Evolutionary conservation across 2,329 filamentous ascomycete genomes (phyloP).

Genomic region (Plenodomus tracheiphilus): DNA sequence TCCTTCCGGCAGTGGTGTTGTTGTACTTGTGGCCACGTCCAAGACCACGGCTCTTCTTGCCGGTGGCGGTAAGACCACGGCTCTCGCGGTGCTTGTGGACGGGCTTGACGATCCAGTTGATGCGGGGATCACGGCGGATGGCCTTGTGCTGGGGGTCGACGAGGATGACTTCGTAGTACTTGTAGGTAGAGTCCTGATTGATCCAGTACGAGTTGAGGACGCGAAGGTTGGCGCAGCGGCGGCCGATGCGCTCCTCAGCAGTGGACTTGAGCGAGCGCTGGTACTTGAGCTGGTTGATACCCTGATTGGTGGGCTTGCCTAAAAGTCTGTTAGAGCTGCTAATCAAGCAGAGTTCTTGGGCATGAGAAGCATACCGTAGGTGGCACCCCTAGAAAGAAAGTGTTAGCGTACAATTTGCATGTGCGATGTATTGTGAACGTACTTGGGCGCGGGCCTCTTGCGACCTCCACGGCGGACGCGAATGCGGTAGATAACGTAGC

Average conservation of each 20-base stretch:
- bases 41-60: slow-evolving; percentile 99
- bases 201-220: slow-evolving; percentile 99
- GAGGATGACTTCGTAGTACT: slow-evolving; percentile 99
- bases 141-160: slow-evolving; percentile 99
- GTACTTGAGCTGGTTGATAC: slow-evolving; percentile 99
- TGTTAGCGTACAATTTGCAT: slow-evolving; percentile 28
- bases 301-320: slow-evolving; percentile 99
- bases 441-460: slow-evolving; percentile 90
- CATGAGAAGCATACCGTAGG: slow-evolving; percentile 74
- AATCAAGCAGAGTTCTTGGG: slow-evolving; percentile 1
- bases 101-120: slow-evolving; percentile 99
- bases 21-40: slow-evolving; percentile 99
- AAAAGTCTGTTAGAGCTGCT: slow-evolving; percentile 34
- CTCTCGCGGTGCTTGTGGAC: slow-evolving; percentile 99
- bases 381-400: slow-evolving; percentile 73
- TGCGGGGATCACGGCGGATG: slow-evolving; percentile 97
- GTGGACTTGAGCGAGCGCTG: slow-evolving; percentile 97
- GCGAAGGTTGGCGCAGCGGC: slow-evolving; percentile 97
- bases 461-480: slow-evolving; percentile 98
- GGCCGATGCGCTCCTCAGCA: slow-evolving; percentile 99
- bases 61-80: slow-evolving; percentile 94
- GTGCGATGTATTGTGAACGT: slow-evolving; percentile 15
- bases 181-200: slow-evolving; percentile 99
- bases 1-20: slow-evolving; percentile 95
- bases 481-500: slow-evolving; percentile 99